Evolutionary conservation across 2,329 filamentous ascomycete species (phyloP), one percentile per base, ranked within the genome.

Genomic region (Phialocephala sp.): DNA sequence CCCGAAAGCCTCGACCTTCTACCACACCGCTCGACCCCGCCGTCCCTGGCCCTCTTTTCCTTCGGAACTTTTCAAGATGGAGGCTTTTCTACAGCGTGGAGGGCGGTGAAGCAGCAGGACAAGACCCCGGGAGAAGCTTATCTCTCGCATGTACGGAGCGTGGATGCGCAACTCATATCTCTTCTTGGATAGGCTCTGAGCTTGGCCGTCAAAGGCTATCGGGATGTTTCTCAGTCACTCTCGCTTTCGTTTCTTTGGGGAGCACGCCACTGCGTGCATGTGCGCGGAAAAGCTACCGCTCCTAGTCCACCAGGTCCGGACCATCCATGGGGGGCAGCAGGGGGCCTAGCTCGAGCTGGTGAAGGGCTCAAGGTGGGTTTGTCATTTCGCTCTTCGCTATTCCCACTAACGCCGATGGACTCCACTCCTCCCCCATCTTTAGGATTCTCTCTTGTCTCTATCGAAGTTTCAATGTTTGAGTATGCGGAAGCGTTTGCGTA

Each of bases 221-320:
- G 36, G 12, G 14, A 41, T 39, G 2, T 35, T 45, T 8, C 56
- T 45, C 27, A n/a, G 57, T 57, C 45, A 24, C 36, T 20, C 20
- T 62, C 60, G 24, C 37, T 18, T 9, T 47, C 24, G 18, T 24
- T 52, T 3, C 22, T 50, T 8, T 4, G 3, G 22, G 8, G 20
- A 27, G 6, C 45, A 24, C 41, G 41, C 41, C 15, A 50, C 50
- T 6, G 50, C 18, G 22, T 24, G 55, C 35, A 52, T 36, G 18
- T n/a, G 39, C 41, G 61, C 61, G 61, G 61, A 63, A 63, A 37
- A 8, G 15, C 61, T 27, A 4, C 61, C 61, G 61, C 61, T 47
- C 22, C n/a, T 32, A 15, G 12, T 22, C 45, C 4, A 20, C 20
- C 41, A 43, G n/a, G 41, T 5, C 41, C 41, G n/a, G 41, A 32